Conservation (phyloP, 2,329 filamentous ascomycete genomes). For the Paraphoma sp. region DNA sequence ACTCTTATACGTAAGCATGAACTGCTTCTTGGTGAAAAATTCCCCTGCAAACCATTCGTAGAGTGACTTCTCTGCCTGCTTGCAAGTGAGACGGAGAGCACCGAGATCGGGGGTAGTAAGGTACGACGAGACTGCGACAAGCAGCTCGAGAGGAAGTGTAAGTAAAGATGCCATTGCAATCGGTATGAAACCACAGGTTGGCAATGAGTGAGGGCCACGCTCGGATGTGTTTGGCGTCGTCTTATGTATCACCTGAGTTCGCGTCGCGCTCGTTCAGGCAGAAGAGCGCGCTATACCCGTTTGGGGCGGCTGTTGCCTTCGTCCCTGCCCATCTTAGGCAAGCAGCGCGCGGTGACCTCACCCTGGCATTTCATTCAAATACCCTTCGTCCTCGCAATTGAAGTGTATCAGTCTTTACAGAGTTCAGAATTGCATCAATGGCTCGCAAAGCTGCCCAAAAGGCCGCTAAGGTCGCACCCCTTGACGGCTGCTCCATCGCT, state of each 20-base stretch:
- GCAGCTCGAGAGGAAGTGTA: conserved; percentile 63
- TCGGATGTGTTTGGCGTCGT: background rate
- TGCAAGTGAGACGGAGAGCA: conserved; percentile 63
- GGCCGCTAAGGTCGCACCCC: conserved; percentile 37
- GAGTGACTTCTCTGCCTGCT: conserved; percentile 60
- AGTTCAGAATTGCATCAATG: conserved; percentile 15
- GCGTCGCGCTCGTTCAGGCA: conserved; percentile 23
- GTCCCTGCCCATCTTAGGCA: conserved; percentile 6
- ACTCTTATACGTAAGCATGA: conserved; percentile 66
- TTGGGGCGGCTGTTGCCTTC: conserved; percentile 18
- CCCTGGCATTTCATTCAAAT: conserved; percentile 12
- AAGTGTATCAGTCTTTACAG: conserved; percentile 1
- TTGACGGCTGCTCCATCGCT: conserved; percentile 61
- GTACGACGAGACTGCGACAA: conserved; percentile 59
- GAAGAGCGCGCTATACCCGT: conserved; percentile 13
- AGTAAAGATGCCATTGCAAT: conserved; percentile 30
- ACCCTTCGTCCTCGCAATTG: conserved; percentile 4
- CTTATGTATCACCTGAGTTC: conserved; percentile 17
- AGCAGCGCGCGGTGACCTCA: conserved; percentile 7
- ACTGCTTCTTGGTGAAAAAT: conserved; percentile 71
- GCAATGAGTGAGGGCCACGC: background rate
- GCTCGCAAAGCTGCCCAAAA: conserved; percentile 29
- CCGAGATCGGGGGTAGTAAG: conserved; percentile 65
- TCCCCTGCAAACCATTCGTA: conserved; percentile 65
- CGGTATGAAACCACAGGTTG: background rate